phyloP scores from a whole-genome alignment of 2,329 filamentous ascomycete species.

The Lithohypha guttulata region DNA sequence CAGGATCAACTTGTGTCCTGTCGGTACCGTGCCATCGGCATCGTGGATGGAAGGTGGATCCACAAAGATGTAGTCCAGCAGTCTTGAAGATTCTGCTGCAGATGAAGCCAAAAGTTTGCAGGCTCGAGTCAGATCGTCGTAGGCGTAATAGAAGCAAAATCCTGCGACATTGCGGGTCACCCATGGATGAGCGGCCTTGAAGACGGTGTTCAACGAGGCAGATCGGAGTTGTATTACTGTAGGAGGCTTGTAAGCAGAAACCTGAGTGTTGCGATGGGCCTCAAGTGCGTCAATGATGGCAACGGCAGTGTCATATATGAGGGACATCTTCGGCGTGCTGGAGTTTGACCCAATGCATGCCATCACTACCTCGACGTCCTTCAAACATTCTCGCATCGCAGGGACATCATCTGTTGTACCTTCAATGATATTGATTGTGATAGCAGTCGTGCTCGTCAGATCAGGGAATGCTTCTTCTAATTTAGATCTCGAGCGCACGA shows the following conservation, averaged over 20 bases:
- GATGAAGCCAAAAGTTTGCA: slow-evolving; percentile 5
- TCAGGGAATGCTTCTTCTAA: background rate
- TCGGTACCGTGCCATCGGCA: slow-evolving; percentile 4
- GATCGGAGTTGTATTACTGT: slow-evolving; percentile 6
- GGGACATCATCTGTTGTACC: slow-evolving; percentile 2
- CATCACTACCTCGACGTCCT: slow-evolving; percentile 6
- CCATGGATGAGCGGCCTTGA: background rate
- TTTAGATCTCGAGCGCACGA: slow-evolving; percentile 6
- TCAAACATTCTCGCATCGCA: slow-evolving; percentile 3
- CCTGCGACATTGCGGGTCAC: background rate
- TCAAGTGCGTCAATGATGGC: background rate
- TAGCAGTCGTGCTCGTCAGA: slow-evolving; percentile 3
- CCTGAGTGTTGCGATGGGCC: background rate
- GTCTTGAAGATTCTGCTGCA: slow-evolving; percentile 1
- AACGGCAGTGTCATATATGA: slow-evolving; percentile 2
- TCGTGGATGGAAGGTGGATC: slow-evolving; percentile 6
- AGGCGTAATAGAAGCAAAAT: slow-evolving; percentile 6
- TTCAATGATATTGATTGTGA: slow-evolving; percentile 7
- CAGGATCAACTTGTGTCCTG: slow-evolving; percentile 5
- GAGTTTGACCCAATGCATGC: slow-evolving; percentile 8
- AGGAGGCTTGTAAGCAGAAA: slow-evolving; percentile 5
- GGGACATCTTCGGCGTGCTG: slow-evolving; percentile 1
- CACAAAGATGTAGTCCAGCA: slow-evolving; percentile 7
- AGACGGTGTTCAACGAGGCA: background rate
- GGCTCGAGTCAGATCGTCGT: slow-evolving; percentile 4